Conservation (phyloP, 345 rosid species). For the Arabis alpina region DNA sequence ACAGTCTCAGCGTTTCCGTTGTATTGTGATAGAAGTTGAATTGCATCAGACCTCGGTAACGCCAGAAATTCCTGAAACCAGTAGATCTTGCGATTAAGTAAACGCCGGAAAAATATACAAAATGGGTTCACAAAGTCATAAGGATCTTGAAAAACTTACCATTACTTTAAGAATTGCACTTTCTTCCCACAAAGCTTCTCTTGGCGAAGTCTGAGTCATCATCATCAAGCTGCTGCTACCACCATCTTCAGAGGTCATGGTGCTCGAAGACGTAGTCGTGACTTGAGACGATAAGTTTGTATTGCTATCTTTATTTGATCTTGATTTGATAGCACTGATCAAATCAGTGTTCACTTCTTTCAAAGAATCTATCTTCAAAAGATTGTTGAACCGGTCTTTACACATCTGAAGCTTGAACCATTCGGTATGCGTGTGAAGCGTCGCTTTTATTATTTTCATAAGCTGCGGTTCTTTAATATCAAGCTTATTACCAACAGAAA, state of each 20-base stretch:
- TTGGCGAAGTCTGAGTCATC: slow-evolving; percentile 61
- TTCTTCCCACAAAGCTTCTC: slow-evolving; percentile 74
- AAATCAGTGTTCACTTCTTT: slow-evolving; percentile 64
- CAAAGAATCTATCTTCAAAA: slow-evolving; percentile 70
- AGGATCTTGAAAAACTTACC: slow-evolving; percentile 60
- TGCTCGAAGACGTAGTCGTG: slow-evolving; percentile 70
- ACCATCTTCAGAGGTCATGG: slow-evolving; percentile 76
- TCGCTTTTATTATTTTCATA: slow-evolving; percentile 87
- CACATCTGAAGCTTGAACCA: slow-evolving; percentile 99
- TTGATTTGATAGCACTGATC: slow-evolving; percentile 55
- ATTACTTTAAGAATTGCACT: slow-evolving; percentile 93
- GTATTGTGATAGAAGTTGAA: slow-evolving; percentile 86
- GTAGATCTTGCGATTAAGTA: neutral
- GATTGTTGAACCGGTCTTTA: slow-evolving; percentile 65
- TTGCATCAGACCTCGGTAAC: slow-evolving; percentile 95
- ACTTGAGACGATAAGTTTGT: slow-evolving; percentile 80
- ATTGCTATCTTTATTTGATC: slow-evolving; percentile 66
- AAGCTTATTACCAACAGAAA: slow-evolving; percentile 74
- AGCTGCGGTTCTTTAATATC: slow-evolving; percentile 91
- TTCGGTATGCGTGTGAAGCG: slow-evolving; percentile 78
- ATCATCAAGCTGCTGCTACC: slow-evolving; percentile 55
- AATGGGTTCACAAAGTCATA: neutral
- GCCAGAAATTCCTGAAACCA: slow-evolving; percentile 93
- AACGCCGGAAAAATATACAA: neutral
- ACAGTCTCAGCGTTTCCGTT: slow-evolving; percentile 84